Evolutionary conservation across 179 eudicot species (phyloP).

Genomic region (Silene coronaria): DNA sequence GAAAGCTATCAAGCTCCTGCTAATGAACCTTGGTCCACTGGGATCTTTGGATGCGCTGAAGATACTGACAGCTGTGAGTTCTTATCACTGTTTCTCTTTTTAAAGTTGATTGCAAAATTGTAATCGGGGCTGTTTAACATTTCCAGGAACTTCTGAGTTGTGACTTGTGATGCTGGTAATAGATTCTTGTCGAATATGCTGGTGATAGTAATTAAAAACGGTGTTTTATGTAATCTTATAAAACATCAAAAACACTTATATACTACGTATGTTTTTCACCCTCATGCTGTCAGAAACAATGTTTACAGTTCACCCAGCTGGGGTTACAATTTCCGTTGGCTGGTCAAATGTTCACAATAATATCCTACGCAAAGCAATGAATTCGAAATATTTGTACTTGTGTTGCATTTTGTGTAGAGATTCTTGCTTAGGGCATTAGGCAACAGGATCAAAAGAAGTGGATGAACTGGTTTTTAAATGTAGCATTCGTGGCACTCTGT

Average conservation of each 20-base stretch:
- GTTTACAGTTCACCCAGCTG: background rate
- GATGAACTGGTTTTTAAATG: too few relatives aligned
- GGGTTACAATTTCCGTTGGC: background rate
- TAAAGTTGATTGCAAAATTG: background rate
- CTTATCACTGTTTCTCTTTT: slow-evolving; percentile 5
- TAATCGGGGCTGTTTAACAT: background rate
- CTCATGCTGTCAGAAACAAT: background rate
- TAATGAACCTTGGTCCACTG: slow-evolving; percentile 89
- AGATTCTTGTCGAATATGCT: too few relatives aligned
- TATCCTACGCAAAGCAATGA: background rate
- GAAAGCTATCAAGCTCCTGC: slow-evolving; percentile 89
- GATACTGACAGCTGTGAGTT: slow-evolving; percentile 85
- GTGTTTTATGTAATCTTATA: too few relatives aligned
- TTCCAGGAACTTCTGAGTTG: too few relatives aligned
- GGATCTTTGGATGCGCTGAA: slow-evolving; percentile 77
- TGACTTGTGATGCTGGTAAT: too few relatives aligned
- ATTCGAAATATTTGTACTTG: background rate
- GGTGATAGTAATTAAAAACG: too few relatives aligned
- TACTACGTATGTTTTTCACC: too few relatives aligned
- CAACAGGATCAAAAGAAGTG: background rate
- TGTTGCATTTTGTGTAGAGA: background rate
- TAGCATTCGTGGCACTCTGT: background rate
- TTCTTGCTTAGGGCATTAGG: background rate
- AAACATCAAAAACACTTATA: too few relatives aligned
- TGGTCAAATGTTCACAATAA: background rate